These are phyloP conservation scores for Pleurotus eryngii DNA, from an alignment of 768 basidiomycete genomes.

Conservation along the genomic window DNA sequence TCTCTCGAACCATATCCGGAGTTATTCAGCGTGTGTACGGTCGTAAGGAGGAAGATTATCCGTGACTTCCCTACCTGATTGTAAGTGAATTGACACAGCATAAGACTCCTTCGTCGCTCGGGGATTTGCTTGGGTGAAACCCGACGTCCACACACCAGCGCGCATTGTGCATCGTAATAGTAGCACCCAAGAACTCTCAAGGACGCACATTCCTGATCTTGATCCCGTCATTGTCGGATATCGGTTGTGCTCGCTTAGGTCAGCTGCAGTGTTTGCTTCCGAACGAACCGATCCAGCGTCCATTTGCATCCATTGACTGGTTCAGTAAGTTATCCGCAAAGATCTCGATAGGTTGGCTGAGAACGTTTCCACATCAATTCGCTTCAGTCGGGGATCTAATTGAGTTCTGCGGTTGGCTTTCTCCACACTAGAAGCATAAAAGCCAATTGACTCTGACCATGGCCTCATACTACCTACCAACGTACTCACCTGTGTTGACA, in stretches of 20 bases:
- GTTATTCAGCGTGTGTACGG: no score
- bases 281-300: not conserved
- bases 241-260: not conserved
- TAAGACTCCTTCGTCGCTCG: no score
- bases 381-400: conserved; percentile 7
- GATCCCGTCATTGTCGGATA: not conserved
- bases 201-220: not conserved
- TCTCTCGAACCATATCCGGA: no score
- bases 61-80: no score
- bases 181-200: no score
- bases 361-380: not conserved
- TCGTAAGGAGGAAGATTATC: no score
- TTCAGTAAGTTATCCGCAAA: not conserved
- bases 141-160: no score
- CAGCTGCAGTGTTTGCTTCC: not conserved
- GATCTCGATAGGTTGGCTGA: not conserved
- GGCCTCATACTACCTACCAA: not conserved
- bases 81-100: no score
- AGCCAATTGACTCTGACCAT: not conserved
- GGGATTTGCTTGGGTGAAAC: no score
- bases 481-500: not conserved
- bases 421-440: not conserved
- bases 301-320: not conserved
- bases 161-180: no score
- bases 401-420: not conserved